phyloP scores from a whole-genome alignment of 306 rosid genomes.

The Ormosia semicastrata region DNA sequence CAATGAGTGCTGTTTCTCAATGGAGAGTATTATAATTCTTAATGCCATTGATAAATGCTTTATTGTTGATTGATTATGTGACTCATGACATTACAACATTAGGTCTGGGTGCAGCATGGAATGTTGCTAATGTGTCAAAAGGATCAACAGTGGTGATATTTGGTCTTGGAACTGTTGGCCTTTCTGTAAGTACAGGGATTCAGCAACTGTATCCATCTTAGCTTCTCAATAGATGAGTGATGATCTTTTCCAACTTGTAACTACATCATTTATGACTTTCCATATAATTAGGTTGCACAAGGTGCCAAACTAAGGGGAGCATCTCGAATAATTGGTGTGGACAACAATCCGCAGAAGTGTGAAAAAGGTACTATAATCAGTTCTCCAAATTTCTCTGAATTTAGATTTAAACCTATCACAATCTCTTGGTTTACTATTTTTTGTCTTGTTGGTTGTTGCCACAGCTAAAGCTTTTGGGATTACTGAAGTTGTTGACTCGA shows the following conservation, averaged over 20 bases:
- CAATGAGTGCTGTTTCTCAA: background rate
- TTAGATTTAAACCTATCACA: background rate
- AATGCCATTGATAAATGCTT: background rate
- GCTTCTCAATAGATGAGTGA: constrained; percentile 5
- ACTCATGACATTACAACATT: constrained; percentile 21
- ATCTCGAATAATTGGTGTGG: constrained; percentile 82
- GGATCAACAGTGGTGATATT: constrained; percentile 92
- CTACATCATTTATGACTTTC: background rate
- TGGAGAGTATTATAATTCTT: background rate
- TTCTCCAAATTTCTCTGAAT: background rate
- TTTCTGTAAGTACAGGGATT: constrained; percentile 66
- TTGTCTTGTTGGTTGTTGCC: constrained; percentile 28
- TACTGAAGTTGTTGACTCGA: constrained; percentile 72
- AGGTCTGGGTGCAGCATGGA: constrained; percentile 99
- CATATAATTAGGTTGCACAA: constrained; percentile 71
- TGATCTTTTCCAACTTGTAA: constrained; percentile 7
- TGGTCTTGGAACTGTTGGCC: constrained; percentile 98
- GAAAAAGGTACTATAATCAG: constrained; percentile 54
- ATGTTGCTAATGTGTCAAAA: constrained; percentile 75
- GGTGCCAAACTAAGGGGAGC: constrained; percentile 91
- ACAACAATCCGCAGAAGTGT: constrained; percentile 71
- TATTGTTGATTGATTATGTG: constrained; percentile 4
- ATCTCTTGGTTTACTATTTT: constrained; percentile 20
- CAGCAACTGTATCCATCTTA: constrained; percentile 4
- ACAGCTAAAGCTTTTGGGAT: constrained; percentile 89